A percentile compares a stretch with the other conserved stretches of the same genome.
Evolutionary conservation across 2,329 filamentous ascomycete species (phyloP).

Genomic region (Coniochaeta sp.): DNA sequence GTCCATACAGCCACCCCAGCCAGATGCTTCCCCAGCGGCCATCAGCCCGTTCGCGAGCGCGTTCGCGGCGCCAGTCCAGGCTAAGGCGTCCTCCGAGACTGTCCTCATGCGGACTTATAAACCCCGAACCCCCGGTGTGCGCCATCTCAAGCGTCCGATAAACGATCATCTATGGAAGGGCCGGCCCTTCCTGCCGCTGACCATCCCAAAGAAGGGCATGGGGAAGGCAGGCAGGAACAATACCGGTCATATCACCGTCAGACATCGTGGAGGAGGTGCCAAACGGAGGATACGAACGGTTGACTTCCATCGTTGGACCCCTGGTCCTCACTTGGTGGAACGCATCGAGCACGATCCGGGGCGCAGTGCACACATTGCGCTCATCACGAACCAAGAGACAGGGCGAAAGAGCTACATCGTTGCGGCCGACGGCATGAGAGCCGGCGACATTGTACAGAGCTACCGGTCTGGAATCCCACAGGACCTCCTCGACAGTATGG

Average conservation of each 20-base stretch:
- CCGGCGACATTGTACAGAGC: constrained; percentile 86
- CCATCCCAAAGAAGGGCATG: constrained; percentile 87
- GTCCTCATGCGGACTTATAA: constrained; percentile 75
- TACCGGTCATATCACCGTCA: constrained; percentile 75
- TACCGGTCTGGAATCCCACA: constrained; percentile 85
- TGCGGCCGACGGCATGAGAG: constrained; percentile 88
- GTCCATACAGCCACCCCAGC: constrained; percentile 5
- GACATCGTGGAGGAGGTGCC: constrained; percentile 86
- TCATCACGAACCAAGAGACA: constrained; percentile 69
- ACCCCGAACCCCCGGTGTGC: constrained; percentile 83
- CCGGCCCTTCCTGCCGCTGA: constrained; percentile 72
- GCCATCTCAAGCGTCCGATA: constrained; percentile 85
- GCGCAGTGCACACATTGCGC: constrained; percentile 85
- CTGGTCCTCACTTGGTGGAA: constrained; percentile 82
- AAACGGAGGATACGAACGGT: constrained; percentile 89
- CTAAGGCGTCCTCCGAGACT: constrained; percentile 15
- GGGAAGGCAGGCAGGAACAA: constrained; percentile 89
- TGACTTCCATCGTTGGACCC: constrained; percentile 73
- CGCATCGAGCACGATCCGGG: constrained; percentile 95
- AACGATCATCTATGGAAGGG: constrained; percentile 98
- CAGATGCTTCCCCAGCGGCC: not conserved
- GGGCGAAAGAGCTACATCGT: constrained; percentile 82
- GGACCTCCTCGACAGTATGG: constrained; percentile 84
- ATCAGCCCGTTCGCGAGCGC: not conserved
- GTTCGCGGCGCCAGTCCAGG: not conserved